These are phyloP conservation scores for Aspergillus sp. DNA, from an alignment of 2,329 filamentous ascomycete species.

Conservation along the genomic window DNA sequence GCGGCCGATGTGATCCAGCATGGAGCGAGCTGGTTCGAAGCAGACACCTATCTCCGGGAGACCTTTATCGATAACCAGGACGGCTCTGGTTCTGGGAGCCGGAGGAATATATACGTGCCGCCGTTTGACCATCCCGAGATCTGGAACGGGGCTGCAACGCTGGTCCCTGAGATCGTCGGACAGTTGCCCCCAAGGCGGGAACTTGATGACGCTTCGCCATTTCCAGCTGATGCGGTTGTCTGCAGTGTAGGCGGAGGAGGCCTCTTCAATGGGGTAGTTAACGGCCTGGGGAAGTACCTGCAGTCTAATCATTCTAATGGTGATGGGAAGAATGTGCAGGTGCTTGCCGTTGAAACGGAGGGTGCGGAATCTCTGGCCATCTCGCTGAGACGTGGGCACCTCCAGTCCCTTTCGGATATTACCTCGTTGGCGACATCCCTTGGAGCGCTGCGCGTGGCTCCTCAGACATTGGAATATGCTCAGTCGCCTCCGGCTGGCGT, in stretches of 20 bases:
- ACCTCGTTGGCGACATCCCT: constrained; percentile 64
- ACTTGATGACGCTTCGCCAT: constrained; percentile 3
- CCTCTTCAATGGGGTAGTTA: constrained; percentile 62
- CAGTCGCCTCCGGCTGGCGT: constrained; percentile 27
- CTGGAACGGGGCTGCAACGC: constrained; percentile 27
- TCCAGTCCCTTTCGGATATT: constrained; percentile 57
- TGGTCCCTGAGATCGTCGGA: constrained; percentile 27
- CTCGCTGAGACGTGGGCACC: constrained; percentile 43
- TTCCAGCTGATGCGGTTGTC: constrained; percentile 57
- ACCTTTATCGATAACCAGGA: constrained; percentile 27
- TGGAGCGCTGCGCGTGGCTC: constrained; percentile 57
- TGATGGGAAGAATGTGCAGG: constrained; percentile 17
- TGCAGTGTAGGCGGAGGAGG: constrained; percentile 73
- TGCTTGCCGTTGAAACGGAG: constrained; percentile 63
- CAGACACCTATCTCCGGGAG: constrained; percentile 55
- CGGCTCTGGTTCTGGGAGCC: neutral
- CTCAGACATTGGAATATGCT: constrained; percentile 55
- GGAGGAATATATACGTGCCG: constrained; percentile 23
- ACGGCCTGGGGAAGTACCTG: constrained; percentile 44
- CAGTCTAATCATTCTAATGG: constrained; percentile 1
- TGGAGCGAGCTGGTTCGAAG: constrained; percentile 59
- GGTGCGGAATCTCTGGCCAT: constrained; percentile 60
- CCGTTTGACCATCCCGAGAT: constrained; percentile 31
- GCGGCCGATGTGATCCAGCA: constrained; percentile 54
- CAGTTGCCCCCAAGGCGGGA: constrained; percentile 21